Evolutionary conservation across 805 yeast species (phyloP).

Genomic region (Yarrowia hollandica): DNA sequence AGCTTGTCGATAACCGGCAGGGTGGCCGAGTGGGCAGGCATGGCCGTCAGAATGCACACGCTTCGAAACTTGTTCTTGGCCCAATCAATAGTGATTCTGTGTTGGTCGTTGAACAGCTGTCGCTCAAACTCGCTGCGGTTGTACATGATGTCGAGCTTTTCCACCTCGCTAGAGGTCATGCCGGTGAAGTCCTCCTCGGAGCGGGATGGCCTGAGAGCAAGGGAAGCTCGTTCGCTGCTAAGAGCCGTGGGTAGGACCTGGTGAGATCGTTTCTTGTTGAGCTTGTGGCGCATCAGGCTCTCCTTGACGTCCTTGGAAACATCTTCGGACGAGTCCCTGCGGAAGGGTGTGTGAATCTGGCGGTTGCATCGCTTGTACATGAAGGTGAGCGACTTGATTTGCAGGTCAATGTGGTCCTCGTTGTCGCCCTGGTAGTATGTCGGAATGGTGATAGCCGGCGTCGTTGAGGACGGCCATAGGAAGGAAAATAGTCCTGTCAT

Average conservation of each 20-base stretch:
- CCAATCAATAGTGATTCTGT: conserved; percentile 67
- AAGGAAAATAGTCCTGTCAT: conserved; percentile 33
- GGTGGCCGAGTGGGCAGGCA: conserved; percentile 46
- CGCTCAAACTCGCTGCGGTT: conserved; percentile 49
- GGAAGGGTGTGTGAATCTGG: conserved; percentile 11
- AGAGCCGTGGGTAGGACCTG: conserved; percentile 10
- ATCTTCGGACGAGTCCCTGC: conserved; percentile 21
- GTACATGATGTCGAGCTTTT: conserved; percentile 57
- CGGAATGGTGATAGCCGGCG: conserved; percentile 50
- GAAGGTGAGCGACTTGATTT: conserved; percentile 59
- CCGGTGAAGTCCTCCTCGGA: conserved; percentile 33
- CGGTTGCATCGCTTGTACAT: conserved; percentile 52
- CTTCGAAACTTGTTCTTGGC: conserved; percentile 65
- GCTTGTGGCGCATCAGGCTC: conserved; percentile 22
- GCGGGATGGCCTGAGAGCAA: neutral
- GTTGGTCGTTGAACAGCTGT: conserved; percentile 53
- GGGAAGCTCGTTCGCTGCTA: neutral
- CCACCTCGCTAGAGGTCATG: conserved; percentile 36
- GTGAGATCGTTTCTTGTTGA: conserved; percentile 16
- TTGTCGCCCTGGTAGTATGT: conserved; percentile 48
- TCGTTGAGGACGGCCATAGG: conserved; percentile 34
- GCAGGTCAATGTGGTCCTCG: conserved; percentile 63
- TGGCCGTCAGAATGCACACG: conserved; percentile 53
- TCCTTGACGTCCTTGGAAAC: conserved; percentile 6
- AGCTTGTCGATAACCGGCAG: conserved; percentile 40